Conservation (phyloP, 2,329 filamentous ascomycete genomes). For the Penicillium sp. region DNA sequence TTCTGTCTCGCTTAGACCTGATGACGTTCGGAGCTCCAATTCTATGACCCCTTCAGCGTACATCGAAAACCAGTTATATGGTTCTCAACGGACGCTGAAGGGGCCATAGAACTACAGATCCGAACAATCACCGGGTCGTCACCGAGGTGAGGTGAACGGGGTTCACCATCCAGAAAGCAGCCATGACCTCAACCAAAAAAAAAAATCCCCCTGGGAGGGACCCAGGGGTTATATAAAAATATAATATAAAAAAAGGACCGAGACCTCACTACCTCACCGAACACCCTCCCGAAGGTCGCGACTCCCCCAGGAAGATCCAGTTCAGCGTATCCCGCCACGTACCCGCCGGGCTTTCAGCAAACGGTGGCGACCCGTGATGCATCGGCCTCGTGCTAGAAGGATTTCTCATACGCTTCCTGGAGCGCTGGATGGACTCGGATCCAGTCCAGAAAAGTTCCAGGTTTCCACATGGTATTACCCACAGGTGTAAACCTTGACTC, state of each 20-base stretch:
- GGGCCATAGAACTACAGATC: constrained; percentile 2
- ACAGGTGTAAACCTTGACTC: background rate
- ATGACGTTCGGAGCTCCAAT: background rate
- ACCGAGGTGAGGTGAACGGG: background rate
- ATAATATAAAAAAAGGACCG: background rate
- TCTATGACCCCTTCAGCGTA: constrained; percentile 12
- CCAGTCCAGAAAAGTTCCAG: background rate
- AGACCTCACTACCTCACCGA: background rate
- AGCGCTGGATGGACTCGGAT: background rate
- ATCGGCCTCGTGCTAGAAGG: background rate
- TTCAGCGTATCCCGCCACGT: background rate
- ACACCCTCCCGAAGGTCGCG: background rate
- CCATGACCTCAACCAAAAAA: background rate
- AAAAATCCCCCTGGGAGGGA: background rate
- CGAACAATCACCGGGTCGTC: background rate
- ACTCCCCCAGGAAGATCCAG: background rate
- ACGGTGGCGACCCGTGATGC: background rate
- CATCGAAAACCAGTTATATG: constrained; percentile 5
- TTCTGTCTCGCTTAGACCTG: background rate
- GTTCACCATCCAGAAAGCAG: background rate
- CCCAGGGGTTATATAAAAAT: background rate
- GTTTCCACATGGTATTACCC: background rate
- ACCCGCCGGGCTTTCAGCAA: background rate
- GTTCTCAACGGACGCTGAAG: constrained; percentile 11
- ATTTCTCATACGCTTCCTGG: background rate